phyloP scores from a whole-genome alignment of 148 eudicot genomes.

The Amaranthus palmeri region DNA sequence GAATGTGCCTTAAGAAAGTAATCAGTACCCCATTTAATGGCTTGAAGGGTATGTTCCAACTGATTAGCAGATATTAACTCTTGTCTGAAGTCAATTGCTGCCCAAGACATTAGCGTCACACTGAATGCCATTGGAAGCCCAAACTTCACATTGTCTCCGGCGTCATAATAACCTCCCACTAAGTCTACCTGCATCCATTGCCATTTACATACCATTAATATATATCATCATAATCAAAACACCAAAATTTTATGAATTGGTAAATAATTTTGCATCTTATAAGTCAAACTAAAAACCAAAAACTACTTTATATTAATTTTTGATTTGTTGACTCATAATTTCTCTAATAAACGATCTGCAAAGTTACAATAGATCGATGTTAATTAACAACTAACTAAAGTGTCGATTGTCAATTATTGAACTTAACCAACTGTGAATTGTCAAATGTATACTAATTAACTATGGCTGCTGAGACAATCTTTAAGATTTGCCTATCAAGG shows the following conservation, averaged over 20 bases:
- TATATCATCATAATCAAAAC: too few species aligned
- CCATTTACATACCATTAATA: background rate
- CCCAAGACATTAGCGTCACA: constrained; percentile 78
- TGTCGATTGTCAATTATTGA: background rate
- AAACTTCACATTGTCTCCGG: constrained; percentile 87
- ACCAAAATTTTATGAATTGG: too few species aligned
- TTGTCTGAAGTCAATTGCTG: constrained; percentile 43
- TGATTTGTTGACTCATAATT: too few species aligned
- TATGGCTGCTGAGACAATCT: too few species aligned
- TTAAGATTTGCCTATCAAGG: too few species aligned
- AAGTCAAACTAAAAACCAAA: too few species aligned
- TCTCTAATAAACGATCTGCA: background rate
- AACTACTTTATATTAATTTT: too few species aligned
- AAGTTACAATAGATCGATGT: background rate
- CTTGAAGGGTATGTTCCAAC: constrained; percentile 55
- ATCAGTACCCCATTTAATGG: constrained; percentile 89
- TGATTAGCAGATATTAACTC: constrained; percentile 45
- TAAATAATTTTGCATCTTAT: too few species aligned
- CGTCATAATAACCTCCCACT: constrained; percentile 95
- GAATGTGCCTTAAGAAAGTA: constrained; percentile 83
- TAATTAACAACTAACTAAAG: background rate
- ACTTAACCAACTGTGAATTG: too few species aligned
- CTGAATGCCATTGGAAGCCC: constrained; percentile 91
- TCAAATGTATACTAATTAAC: too few species aligned
- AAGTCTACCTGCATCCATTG: constrained; percentile 56